phyloP scores from a whole-genome alignment of 2,329 filamentous ascomycete genomes.

The Colletotrichum magnum region DNA sequence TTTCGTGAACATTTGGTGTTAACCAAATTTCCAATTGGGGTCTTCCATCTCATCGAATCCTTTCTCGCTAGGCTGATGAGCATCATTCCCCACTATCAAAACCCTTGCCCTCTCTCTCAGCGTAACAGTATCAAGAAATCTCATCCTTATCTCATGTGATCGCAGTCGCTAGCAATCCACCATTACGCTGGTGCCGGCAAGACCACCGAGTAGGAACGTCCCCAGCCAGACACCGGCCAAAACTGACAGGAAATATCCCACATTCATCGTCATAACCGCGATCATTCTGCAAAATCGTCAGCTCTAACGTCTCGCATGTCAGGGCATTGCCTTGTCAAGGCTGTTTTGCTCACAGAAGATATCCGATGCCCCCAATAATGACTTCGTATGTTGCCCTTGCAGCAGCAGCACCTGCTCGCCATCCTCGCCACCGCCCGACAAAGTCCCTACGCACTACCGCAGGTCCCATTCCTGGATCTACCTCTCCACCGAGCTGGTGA shows the following conservation, averaged over 20 bases:
- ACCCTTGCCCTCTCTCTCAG: neutral
- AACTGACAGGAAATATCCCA: slow-evolving; percentile 86
- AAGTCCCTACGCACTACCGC: slow-evolving; percentile 10
- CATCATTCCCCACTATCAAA: too few relatives aligned
- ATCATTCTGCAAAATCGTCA: slow-evolving; percentile 76
- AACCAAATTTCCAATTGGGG: too few relatives aligned
- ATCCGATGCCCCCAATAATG: slow-evolving; percentile 80
- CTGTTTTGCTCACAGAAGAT: slow-evolving; percentile 80
- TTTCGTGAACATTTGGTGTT: too few relatives aligned
- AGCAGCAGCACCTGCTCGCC: slow-evolving; percentile 37
- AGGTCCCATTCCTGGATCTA: slow-evolving; percentile 2
- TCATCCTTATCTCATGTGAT: neutral
- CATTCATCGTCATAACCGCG: slow-evolving; percentile 90
- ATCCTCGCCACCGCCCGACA: slow-evolving; percentile 32
- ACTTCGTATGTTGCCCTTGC: slow-evolving; percentile 42
- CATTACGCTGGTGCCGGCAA: slow-evolving; percentile 5
- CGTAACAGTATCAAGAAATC: neutral
- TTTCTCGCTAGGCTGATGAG: too few relatives aligned
- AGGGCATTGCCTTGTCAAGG: too few relatives aligned
- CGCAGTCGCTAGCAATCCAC: neutral
- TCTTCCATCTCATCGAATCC: too few relatives aligned
- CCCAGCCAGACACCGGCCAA: slow-evolving; percentile 85
- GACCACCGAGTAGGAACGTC: slow-evolving; percentile 51
- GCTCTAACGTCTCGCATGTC: neutral
- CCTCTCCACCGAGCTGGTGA: neutral